Conservation (phyloP, 202 grass and related monocot genomes). For the Hordeum pubiflorum region DNA sequence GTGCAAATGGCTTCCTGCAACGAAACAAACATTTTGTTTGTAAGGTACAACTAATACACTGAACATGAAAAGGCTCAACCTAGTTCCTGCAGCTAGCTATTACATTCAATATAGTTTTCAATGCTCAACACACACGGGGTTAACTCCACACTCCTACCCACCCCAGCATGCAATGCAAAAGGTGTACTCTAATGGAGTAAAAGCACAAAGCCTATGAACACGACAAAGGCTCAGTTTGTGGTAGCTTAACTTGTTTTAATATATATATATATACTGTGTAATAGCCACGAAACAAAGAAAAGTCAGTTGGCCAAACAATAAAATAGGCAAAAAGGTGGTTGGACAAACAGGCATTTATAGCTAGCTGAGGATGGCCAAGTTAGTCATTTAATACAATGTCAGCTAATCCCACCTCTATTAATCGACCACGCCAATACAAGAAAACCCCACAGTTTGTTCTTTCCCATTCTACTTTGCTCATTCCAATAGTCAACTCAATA, state of each 20-base stretch:
- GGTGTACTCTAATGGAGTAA: not conserved
- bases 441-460: conserved; percentile 78
- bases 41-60: not conserved
- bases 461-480: conserved; percentile 74
- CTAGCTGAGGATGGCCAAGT: not conserved
- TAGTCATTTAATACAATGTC: not conserved
- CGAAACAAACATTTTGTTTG: not conserved
- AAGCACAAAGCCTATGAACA: not conserved
- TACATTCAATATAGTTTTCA: conserved; percentile 7
- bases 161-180: not conserved
- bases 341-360: not conserved
- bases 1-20: not conserved
- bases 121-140: conserved; percentile 11
- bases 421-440: conserved; percentile 83
- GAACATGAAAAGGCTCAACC: not conserved
- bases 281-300: not conserved
- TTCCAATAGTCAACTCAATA: conserved; percentile 62
- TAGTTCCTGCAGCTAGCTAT: not conserved
- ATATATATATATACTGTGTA: not conserved
- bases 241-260: not conserved
- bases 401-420: conserved; percentile 44
- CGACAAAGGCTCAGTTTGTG: not conserved
- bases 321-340: not conserved
- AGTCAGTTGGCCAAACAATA: not conserved
- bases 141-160: not conserved